Base-by-base conservation (phyloP, 2,329 filamentous ascomycete genomes). In the Cyanodermella asteris region DNA sequence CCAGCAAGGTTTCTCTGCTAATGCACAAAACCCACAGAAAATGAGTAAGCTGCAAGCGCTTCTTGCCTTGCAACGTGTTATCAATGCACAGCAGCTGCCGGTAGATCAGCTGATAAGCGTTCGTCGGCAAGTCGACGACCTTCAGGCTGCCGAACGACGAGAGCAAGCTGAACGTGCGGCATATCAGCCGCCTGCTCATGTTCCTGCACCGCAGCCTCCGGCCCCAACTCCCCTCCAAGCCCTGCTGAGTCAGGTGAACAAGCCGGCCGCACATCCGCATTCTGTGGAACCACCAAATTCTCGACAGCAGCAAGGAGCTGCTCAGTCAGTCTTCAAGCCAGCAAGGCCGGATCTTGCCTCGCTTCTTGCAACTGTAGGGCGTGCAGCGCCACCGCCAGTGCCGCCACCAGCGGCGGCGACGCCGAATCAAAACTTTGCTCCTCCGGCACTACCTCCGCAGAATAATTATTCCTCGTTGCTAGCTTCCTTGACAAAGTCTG, bases 1-100 rank as follows among this genome's bases (percentile, higher is more conserved):
- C 35, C 72, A 72, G 51, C 59, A 61, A 36, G 72, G 81, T 41
- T 74, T 78, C 52, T 70, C 72, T 36, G 65, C 65, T 36, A 78
- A 71, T 45, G 73, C 74, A 31, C 65, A 72, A 56, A 76, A 91
- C 56, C 51, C 60, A 49, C 65, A 68, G 50, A 61, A 78, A 44
- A 72, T 78, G 45, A 72, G 67, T 42, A 77, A 75, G 51, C 56
- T 91, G 42, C 76, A 78, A 52, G 80, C 81, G 34, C 64, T 93
- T 38, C 56, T 82, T 49, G 77, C 87, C 48, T 63, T 94, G 35
- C 78, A 91, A 53, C 68, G 61, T 37, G 65, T 84, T 36, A 56
- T 93, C 43, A 69, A 76, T 46, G 72, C 61, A 38, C 74, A 80
- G 48, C 70, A 72, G 43, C 59, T 91, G 45, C 72, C 72, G 31